Evolutionary conservation across 1,139 yeast species (phyloP).

Genomic region (Diutina sp.): DNA sequence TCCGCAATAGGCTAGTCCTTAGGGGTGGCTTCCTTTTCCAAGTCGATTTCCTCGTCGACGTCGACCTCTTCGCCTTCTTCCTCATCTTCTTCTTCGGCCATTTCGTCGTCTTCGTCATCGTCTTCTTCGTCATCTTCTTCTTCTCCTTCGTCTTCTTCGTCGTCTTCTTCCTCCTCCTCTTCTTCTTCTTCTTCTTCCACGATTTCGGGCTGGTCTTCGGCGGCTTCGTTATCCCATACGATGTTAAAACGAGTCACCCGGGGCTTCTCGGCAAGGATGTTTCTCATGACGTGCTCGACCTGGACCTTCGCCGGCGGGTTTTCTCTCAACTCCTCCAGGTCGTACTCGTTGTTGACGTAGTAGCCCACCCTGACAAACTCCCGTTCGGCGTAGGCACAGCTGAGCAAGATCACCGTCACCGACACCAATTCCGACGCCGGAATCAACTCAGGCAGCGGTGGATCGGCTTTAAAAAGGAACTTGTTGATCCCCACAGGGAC

Average conservation of each 20-base stretch:
- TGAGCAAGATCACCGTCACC: conserved; percentile 83
- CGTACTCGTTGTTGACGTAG: conserved; percentile 94
- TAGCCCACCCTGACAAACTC: conserved; percentile 97
- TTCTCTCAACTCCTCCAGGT: conserved; percentile 81
- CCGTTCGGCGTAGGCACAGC: conserved; percentile 86
- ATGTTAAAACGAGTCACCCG: conserved; percentile 93
- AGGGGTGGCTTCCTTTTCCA: conserved; percentile 14
- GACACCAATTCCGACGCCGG: conserved; percentile 93
- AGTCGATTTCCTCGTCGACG: conserved; percentile 26
- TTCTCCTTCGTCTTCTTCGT: conserved; percentile 40
- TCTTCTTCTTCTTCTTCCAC: conserved; percentile 42
- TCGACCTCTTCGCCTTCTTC: conserved; percentile 29
- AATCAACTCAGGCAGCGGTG: conserved; percentile 89
- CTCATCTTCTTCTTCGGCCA: conserved; percentile 38
- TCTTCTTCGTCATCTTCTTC: conserved; percentile 34
- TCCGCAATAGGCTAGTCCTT: neutral
- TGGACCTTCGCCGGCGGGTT: conserved; percentile 92
- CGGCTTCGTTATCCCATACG: conserved; percentile 77
- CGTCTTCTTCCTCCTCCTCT: conserved; percentile 42
- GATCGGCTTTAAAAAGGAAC: conserved; percentile 86
- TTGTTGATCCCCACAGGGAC: conserved; percentile 96
- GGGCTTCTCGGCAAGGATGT: conserved; percentile 93
- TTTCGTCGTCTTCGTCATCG: conserved; percentile 14
- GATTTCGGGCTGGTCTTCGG: conserved; percentile 58
- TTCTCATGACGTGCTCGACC: conserved; percentile 88